phyloP scores from a whole-genome alignment of 202 grass and related monocot genomes.

The Carex sylvatica region DNA sequence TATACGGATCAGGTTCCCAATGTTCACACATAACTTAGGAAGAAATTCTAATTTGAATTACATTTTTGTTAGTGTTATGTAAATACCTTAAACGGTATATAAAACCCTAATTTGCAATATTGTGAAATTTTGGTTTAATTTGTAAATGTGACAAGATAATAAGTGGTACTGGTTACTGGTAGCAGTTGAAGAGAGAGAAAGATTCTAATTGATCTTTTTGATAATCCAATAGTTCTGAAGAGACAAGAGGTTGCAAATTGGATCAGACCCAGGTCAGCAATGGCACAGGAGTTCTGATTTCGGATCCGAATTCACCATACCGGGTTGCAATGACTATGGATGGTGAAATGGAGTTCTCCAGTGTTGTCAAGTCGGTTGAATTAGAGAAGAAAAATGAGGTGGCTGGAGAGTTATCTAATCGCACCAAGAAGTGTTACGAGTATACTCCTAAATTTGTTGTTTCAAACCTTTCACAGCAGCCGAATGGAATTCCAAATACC shows the following conservation, averaged over 20 bases:
- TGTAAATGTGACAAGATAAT: too few species aligned
- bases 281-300: background rate
- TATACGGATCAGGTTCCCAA: background rate
- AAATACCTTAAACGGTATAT: too few species aligned
- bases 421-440: background rate
- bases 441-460: constrained; percentile 1
- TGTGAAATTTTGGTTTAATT: too few species aligned
- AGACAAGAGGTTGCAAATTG: constrained; percentile 1
- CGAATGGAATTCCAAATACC: constrained; percentile 74
- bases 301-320: constrained; percentile 41
- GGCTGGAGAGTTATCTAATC: background rate
- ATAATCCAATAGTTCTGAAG: background rate
- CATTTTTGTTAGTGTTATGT: background rate
- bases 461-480: constrained; percentile 42
- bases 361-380: background rate
- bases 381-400: constrained; percentile 26
- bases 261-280: constrained; percentile 24
- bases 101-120: background rate
- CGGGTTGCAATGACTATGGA: too few species aligned
- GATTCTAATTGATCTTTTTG: background rate
- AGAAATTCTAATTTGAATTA: background rate
- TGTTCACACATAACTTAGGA: background rate
- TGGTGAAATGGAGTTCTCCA: constrained; percentile 19
- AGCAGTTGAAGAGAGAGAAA: background rate
- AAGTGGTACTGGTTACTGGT: background rate